Conservation (phyloP, 2,329 filamentous ascomycete genomes). For the Bipolaris bicolor region DNA sequence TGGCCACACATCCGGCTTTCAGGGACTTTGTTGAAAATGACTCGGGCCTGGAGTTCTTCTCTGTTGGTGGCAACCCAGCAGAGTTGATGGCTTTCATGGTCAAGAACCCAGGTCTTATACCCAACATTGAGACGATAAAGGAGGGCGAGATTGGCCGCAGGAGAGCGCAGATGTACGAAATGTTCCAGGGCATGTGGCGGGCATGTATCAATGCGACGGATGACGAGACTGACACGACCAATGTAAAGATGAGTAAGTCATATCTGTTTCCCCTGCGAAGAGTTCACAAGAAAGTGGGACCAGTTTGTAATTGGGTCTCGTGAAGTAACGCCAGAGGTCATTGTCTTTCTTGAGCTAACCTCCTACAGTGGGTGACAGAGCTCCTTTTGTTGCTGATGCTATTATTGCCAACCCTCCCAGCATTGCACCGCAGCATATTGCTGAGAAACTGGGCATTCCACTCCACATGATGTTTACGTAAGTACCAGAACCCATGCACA, state of each 20-base stretch:
- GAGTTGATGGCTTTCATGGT: constrained; percentile 91
- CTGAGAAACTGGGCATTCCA: constrained; percentile 75
- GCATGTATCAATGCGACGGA: constrained; percentile 77
- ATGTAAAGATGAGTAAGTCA: constrained; percentile 61
- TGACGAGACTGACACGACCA: constrained; percentile 66
- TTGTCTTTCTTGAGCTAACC: constrained; percentile 13
- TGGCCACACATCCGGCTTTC: constrained; percentile 80
- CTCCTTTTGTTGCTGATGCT: constrained; percentile 81
- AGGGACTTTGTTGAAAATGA: constrained; percentile 76
- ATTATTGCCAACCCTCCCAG: constrained; percentile 82
- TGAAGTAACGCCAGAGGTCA: too few relatives aligned
- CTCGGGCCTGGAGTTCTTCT: constrained; percentile 78
- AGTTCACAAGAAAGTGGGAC: too few relatives aligned
- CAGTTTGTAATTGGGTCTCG: too few relatives aligned
- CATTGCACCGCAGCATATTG: constrained; percentile 77
- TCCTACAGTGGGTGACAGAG: constrained; percentile 59
- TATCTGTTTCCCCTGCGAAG: too few relatives aligned
- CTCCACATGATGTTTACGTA: constrained; percentile 89
- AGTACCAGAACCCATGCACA: constrained; percentile 41
- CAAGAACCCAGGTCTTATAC: constrained; percentile 79
- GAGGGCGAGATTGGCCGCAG: constrained; percentile 74
- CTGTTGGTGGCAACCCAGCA: constrained; percentile 76
- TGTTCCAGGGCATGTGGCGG: constrained; percentile 84
- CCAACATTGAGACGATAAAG: constrained; percentile 72
- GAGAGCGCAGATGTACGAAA: constrained; percentile 74